phyloP scores from a whole-genome alignment of 2,329 filamentous ascomycete species.

The Fusarium annulatum region DNA sequence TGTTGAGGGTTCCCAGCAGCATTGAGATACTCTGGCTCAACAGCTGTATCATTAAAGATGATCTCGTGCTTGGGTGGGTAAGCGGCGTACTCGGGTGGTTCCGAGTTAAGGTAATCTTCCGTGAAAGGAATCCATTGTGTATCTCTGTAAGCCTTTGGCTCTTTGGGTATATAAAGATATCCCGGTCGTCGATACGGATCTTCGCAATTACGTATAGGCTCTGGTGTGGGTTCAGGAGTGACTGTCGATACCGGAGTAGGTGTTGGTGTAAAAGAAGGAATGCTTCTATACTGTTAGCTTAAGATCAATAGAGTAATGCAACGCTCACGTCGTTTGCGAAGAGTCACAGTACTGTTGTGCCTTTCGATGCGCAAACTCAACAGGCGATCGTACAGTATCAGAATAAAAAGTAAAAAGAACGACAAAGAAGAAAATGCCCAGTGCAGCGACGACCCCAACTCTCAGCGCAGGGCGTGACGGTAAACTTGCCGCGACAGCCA shows the following conservation, averaged over 20 bases:
- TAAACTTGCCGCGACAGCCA: constrained; percentile 22
- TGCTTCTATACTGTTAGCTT: not conserved
- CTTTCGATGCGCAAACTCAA: constrained; percentile 27
- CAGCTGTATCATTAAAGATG: constrained; percentile 75
- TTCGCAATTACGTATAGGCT: constrained; percentile 19
- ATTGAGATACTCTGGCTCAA: constrained; percentile 25
- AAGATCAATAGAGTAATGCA: rapidly evolving
- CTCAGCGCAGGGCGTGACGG: constrained; percentile 26
- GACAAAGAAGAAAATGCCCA: constrained; percentile 19
- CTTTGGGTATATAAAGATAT: constrained; percentile 63
- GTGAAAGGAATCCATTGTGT: constrained; percentile 47
- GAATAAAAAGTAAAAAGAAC: constrained; percentile 27
- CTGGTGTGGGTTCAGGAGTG: not conserved
- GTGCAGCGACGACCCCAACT: constrained; percentile 6
- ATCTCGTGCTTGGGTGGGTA: constrained; percentile 57
- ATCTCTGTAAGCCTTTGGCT: constrained; percentile 70
- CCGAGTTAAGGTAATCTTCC: constrained; percentile 68
- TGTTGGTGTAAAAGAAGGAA: constrained; percentile 9
- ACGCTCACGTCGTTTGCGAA: constrained; percentile 1
- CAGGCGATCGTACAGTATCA: constrained; percentile 13
- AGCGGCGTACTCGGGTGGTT: constrained; percentile 57
- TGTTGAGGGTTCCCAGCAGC: constrained; percentile 15
- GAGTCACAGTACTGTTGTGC: constrained; percentile 24
- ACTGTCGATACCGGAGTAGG: not conserved
- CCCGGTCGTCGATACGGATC: constrained; percentile 60